Conservation (phyloP, 1,139 yeast species). For the Sugiyamaella xylanicola region DNA sequence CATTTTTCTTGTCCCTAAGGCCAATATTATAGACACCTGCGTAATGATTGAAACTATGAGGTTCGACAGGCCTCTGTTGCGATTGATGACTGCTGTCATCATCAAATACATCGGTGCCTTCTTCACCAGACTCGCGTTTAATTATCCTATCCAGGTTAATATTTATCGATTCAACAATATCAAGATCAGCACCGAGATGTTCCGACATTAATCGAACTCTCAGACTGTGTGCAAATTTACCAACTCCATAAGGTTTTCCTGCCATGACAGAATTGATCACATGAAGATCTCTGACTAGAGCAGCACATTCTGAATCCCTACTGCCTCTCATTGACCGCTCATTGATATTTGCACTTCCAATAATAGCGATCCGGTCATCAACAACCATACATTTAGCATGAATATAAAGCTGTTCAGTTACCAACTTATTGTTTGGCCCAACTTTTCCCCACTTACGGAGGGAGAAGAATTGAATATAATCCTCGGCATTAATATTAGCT, state of each 20-base stretch:
- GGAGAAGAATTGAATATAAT: slow-evolving; percentile 89
- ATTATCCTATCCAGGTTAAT: slow-evolving; percentile 41
- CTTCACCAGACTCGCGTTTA: not conserved
- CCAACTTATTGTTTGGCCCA: slow-evolving; percentile 72
- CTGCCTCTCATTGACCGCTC: slow-evolving; percentile 94
- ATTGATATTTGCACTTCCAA: slow-evolving; percentile 95
- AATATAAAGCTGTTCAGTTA: slow-evolving; percentile 88
- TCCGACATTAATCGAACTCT: slow-evolving; percentile 94
- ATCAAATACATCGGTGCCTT: not conserved
- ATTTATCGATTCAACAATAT: slow-evolving; percentile 80
- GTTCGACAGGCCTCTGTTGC: slow-evolving; percentile 27
- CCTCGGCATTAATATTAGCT: slow-evolving; percentile 79
- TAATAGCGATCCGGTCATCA: slow-evolving; percentile 91
- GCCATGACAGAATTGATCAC: slow-evolving; percentile 75
- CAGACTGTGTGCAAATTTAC: slow-evolving; percentile 84
- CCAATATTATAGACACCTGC: slow-evolving; percentile 90
- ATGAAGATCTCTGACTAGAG: slow-evolving; percentile 80
- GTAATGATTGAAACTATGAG: slow-evolving; percentile 78
- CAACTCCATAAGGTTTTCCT: slow-evolving; percentile 78
- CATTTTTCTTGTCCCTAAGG: slow-evolving; percentile 76
- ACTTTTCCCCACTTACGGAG: slow-evolving; percentile 94
- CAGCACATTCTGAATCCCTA: slow-evolving; percentile 94
- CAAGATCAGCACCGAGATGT: slow-evolving; percentile 92
- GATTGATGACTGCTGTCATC: not conserved
- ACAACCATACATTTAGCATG: slow-evolving; percentile 92